Percentiles rank a stretch among this genome's conserved stretches.
phyloP scores from a whole-genome alignment of 352 stramenopile species.

The Globisporangium acanthophoron region DNA sequence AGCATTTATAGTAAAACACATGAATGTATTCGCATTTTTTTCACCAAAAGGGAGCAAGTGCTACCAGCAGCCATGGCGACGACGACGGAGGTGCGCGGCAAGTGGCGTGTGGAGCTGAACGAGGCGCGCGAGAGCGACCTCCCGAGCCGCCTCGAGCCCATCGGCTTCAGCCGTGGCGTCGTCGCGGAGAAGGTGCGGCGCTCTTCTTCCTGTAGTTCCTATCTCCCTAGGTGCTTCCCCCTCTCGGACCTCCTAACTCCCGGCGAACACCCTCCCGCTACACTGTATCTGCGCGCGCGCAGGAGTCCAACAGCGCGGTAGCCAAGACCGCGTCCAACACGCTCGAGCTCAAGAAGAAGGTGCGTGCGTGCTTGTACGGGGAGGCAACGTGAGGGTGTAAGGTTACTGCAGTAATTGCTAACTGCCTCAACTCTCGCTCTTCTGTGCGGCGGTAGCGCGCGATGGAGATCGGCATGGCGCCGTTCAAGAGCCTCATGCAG shows the following conservation, averaged over 20 bases:
- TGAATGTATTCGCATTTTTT: not conserved
- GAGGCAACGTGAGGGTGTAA: not conserved
- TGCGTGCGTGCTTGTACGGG: constrained; percentile 10
- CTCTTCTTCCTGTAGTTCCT: not conserved
- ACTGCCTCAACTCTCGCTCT: constrained; percentile 7
- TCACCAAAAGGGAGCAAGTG: not conserved
- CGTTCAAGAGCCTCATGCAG: constrained; percentile 91
- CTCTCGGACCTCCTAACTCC: not conserved
- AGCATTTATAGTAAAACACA: not conserved
- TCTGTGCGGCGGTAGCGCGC: constrained; percentile 46
- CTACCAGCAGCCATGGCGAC: not conserved
- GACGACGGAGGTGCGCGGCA: constrained; percentile 33
- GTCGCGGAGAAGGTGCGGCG: constrained; percentile 49
- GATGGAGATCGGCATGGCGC: constrained; percentile 87
- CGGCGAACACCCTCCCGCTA: not conserved
- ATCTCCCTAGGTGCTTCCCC: not conserved
- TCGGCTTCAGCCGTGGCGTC: constrained; percentile 60
- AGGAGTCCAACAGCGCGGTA: constrained; percentile 53
- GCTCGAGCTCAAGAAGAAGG: constrained; percentile 85
- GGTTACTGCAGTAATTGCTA: not conserved
- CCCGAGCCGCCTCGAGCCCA: constrained; percentile 49
- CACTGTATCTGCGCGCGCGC: not conserved
- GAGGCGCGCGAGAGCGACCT: constrained; percentile 72
- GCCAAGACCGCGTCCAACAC: constrained; percentile 65
- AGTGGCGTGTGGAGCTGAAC: constrained; percentile 76